Conservation (phyloP, 2,329 filamentous ascomycete genomes). For the Exophiala viscosa region DNA sequence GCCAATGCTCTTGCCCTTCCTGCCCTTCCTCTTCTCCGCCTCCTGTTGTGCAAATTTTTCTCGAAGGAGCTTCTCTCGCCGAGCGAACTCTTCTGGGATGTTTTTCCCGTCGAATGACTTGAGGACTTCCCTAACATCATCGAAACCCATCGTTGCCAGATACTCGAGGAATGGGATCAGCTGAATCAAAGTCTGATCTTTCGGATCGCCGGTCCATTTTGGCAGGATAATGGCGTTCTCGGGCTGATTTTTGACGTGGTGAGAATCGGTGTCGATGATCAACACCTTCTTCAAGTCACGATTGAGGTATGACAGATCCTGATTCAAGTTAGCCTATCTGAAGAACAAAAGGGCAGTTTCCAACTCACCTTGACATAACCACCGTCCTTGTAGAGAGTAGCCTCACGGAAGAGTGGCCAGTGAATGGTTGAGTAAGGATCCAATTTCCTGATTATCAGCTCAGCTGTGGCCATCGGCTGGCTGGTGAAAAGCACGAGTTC, state of each 20-base stretch:
- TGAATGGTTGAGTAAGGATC: conserved; percentile 94
- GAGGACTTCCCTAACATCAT: conserved; percentile 79
- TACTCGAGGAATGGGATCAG: conserved; percentile 97
- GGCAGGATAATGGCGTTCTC: conserved; percentile 91
- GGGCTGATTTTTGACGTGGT: conserved; percentile 84
- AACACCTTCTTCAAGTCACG: conserved; percentile 93
- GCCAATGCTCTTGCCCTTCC: conserved; percentile 59
- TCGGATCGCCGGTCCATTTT: conserved; percentile 80
- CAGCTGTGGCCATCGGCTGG: conserved; percentile 76
- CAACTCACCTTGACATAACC: conserved; percentile 83
- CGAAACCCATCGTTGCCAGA: conserved; percentile 86
- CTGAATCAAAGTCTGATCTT: conserved; percentile 80
- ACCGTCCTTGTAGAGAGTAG: conserved; percentile 94
- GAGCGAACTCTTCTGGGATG: conserved; percentile 86
- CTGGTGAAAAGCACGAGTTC: conserved; percentile 95
- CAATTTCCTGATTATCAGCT: conserved; percentile 85
- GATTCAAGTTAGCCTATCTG: conserved; percentile 26
- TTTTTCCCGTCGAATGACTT: conserved; percentile 85
- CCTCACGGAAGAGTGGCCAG: conserved; percentile 92
- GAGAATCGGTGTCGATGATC: conserved; percentile 80
- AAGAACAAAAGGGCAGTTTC: background rate
- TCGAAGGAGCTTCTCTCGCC: conserved; percentile 78
- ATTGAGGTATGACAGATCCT: conserved; percentile 98
- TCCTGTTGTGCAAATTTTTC: conserved; percentile 68
- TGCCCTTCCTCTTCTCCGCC: conserved; percentile 63